Conservation (phyloP, 495 filamentous ascomycete genomes). For the Trichoderma orchidacearum region DNA sequence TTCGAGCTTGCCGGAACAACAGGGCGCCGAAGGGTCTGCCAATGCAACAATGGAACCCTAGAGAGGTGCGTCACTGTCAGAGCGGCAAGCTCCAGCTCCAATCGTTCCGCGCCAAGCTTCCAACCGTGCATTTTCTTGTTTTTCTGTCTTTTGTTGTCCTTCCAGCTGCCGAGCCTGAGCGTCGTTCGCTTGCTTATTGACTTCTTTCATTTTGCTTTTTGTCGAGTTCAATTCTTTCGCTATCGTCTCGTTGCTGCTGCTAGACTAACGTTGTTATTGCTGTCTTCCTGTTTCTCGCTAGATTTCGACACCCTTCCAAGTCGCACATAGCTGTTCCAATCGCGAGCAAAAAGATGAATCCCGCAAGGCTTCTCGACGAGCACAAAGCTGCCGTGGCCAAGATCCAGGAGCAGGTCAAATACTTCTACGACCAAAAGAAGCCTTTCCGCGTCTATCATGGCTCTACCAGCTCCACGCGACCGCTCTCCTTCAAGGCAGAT, state of each 20-base stretch:
- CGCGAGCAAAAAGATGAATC: not conserved
- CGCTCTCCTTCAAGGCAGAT: slow-evolving; percentile 18
- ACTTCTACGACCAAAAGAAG: slow-evolving; percentile 39
- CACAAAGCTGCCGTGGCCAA: slow-evolving; percentile 28
- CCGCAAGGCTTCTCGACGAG: slow-evolving; percentile 16
- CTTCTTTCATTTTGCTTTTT: no score
- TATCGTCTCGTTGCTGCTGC: no score
- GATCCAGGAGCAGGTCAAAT: slow-evolving; percentile 29
- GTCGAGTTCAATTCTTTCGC: no score
- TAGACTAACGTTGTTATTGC: no score
- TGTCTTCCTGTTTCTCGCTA: not conserved
- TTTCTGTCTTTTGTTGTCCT: no score
- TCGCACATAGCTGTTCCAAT: no score
- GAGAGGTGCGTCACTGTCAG: no score
- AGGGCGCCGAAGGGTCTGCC: not conserved
- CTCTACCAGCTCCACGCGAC: slow-evolving; percentile 62
- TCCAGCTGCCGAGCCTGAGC: no score
- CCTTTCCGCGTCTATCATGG: slow-evolving; percentile 62
- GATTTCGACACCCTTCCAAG: not conserved
- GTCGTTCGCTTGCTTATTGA: no score
- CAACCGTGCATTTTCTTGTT: no score
- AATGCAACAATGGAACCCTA: not conserved
- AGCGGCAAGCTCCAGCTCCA: no score
- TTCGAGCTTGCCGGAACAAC: not conserved
- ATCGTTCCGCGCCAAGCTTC: no score